Evolutionary conservation across 345 rosid species (phyloP).

Genomic region (Sapria himalayana): DNA sequence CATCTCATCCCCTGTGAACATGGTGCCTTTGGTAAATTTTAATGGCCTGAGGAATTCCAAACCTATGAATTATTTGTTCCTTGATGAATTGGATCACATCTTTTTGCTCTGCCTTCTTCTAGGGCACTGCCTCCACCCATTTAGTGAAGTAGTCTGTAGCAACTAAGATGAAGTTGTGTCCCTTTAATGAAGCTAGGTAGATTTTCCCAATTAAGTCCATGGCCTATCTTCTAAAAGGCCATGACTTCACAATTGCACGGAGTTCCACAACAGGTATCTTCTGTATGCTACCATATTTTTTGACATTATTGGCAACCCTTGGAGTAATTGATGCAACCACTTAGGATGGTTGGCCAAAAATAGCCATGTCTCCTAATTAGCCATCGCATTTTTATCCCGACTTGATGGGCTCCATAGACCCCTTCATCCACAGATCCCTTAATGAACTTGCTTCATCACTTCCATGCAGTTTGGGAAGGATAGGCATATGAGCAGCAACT

Average conservation of each 20-base stretch:
- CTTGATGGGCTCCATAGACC: background rate
- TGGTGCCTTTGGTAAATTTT: background rate
- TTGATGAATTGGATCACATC: background rate
- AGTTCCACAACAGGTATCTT: background rate
- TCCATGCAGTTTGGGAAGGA: background rate
- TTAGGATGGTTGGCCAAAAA: background rate
- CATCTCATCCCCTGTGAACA: background rate
- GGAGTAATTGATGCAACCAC: background rate
- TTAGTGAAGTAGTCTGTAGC: slow-evolving; percentile 3
- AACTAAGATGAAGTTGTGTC: background rate
- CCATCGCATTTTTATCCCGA: background rate
- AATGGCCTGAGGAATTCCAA: background rate
- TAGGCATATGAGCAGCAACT: background rate
- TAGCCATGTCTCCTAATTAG: background rate
- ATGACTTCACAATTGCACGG: background rate
- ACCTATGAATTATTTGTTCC: slow-evolving; percentile 1
- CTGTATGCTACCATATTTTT: background rate
- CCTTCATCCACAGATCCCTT: too few relatives aligned
- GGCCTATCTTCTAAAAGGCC: background rate
- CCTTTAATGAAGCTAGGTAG: background rate
- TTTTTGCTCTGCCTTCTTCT: background rate
- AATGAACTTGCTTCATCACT: background rate
- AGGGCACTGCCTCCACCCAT: background rate
- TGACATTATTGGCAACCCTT: background rate
- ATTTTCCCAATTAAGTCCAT: background rate